These are phyloP conservation scores for Aspergillus fijiensis DNA, from an alignment of 2,329 filamentous ascomycete genomes.

Conservation along the genomic window DNA sequence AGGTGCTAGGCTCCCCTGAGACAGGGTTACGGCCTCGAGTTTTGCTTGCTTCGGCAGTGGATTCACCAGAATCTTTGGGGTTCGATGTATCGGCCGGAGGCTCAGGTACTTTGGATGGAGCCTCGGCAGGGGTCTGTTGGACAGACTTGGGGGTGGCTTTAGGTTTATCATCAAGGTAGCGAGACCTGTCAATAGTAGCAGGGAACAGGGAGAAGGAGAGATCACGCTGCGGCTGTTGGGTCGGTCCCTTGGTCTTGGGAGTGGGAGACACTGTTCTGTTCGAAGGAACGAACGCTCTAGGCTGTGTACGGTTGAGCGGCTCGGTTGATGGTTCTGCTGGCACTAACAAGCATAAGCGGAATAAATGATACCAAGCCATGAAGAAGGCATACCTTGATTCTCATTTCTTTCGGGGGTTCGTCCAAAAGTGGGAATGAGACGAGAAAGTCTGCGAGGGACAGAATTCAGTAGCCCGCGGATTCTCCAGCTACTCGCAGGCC, in stretches of 20 bases:
- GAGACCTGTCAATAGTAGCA: conserved; percentile 22
- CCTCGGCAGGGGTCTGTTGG: not conserved
- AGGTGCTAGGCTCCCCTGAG: not conserved
- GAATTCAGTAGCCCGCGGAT: conserved; percentile 32
- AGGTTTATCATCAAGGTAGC: conserved; percentile 22
- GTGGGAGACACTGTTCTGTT: conserved; percentile 14
- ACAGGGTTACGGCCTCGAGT: conserved; percentile 7
- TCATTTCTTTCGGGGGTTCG: conserved; percentile 18
- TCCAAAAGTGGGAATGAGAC: conserved; percentile 23
- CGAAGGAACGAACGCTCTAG: conserved; percentile 3
- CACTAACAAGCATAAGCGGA: conserved; percentile 14
- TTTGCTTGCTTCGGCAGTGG: not conserved
- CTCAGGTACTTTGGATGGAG: not conserved
- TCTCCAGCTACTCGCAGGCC: conserved; percentile 27
- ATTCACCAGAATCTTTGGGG: not conserved
- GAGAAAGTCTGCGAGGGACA: conserved; percentile 31
- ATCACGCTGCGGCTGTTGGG: conserved; percentile 20
- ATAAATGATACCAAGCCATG: not conserved
- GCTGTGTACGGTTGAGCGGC: conserved; percentile 15
- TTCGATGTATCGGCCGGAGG: not conserved
- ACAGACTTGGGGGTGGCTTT: conserved; percentile 6
- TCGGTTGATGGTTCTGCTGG: conserved; percentile 19
- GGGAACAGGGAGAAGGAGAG: conserved; percentile 32
- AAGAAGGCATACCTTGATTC: conserved; percentile 15
- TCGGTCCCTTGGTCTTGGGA: conserved; percentile 17